Conservation (phyloP, 2,329 filamentous ascomycete genomes). For the Ceratocystiopsis sp. region DNA sequence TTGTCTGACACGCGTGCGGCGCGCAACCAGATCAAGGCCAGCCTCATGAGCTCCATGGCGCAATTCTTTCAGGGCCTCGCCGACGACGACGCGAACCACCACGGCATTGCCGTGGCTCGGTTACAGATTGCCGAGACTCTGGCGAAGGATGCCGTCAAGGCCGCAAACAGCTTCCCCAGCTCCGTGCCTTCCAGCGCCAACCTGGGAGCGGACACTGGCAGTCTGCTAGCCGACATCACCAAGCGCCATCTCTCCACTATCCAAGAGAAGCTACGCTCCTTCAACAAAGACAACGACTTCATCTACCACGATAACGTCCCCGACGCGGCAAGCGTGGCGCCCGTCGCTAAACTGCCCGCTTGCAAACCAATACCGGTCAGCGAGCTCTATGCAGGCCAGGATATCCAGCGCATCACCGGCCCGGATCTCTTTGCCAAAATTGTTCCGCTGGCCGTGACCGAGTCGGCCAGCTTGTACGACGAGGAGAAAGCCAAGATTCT, state of each 20-base stretch:
- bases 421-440: constrained; percentile 96
- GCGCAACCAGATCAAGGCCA: constrained; percentile 43
- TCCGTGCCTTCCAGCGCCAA: constrained; percentile 70
- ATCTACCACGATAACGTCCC: constrained; percentile 93
- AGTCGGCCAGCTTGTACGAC: constrained; percentile 91
- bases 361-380: constrained; percentile 95
- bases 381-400: constrained; percentile 90
- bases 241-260: constrained; percentile 68
- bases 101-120: constrained; percentile 70
- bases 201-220: constrained; percentile 61
- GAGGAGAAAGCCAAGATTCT: constrained; percentile 96
- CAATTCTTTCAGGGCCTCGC: constrained; percentile 89
- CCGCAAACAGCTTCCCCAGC: constrained; percentile 64
- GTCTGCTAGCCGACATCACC: constrained; percentile 58
- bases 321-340: constrained; percentile 61
- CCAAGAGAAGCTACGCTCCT: constrained; percentile 60
- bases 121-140: constrained; percentile 65
- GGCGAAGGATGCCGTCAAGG: constrained; percentile 60
- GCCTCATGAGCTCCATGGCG: constrained; percentile 67
- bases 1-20: too few relatives aligned
- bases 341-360: constrained; percentile 79
- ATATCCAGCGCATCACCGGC: constrained; percentile 91
- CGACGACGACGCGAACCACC: constrained; percentile 75
- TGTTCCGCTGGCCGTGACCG: constrained; percentile 86
- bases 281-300: constrained; percentile 89